Conservation (phyloP, 1,284 basidiomycete genomes). For the Ustilago hordei region DNA sequence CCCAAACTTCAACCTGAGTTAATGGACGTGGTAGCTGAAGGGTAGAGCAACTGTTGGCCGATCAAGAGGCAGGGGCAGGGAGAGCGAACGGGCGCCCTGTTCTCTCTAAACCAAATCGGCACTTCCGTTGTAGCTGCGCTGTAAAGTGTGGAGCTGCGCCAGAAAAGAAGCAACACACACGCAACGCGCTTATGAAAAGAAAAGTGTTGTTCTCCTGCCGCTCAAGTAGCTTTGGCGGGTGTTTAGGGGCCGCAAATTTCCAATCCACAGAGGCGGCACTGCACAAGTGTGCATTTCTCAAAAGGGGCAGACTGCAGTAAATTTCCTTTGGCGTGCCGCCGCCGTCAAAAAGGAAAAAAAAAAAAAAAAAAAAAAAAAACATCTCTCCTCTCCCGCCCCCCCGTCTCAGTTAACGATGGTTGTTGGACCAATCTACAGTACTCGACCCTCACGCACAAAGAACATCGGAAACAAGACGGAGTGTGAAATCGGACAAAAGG, state of each 20-base stretch:
- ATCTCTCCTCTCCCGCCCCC: background rate
- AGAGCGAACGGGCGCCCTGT: background rate
- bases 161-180: background rate
- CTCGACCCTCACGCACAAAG: no score
- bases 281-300: background rate
- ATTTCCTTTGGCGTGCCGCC: background rate
- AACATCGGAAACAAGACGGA: background rate
- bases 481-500: background rate
- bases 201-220: constrained; percentile 6
- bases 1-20: background rate
- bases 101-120: background rate
- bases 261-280: background rate
- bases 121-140: no score
- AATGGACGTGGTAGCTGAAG: background rate
- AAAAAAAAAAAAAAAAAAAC: no score
- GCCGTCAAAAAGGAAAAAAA: no score
- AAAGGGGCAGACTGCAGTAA: constrained; percentile 70
- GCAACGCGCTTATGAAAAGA: background rate
- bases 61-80: background rate
- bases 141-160: background rate
- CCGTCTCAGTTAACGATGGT: constrained; percentile 40
- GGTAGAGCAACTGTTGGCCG: background rate
- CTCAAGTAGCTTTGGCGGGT: no score
- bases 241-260: background rate
- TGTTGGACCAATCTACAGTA: constrained; percentile 71